Conservation (phyloP, 805 yeast species). For the Blastobotrys chiropterorum region DNA sequence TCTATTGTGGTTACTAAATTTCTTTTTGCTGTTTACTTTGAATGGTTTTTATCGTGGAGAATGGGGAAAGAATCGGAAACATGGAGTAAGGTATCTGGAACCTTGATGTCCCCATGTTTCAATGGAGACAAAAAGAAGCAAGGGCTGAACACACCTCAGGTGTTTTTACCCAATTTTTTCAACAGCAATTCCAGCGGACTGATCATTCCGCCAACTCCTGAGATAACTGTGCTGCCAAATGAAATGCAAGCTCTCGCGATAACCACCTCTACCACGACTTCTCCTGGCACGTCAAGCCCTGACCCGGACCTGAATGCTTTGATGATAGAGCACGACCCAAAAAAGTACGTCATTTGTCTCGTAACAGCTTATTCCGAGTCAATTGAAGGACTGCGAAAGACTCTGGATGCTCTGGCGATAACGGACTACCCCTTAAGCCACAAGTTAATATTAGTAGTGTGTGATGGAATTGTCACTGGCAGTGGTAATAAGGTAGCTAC, state of each 20-base stretch:
- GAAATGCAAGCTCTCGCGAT: neutral
- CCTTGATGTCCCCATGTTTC: neutral
- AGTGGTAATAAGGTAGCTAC: conserved; percentile 68
- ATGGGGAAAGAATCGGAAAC: conserved; percentile 6
- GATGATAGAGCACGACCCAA: neutral
- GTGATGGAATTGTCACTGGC: conserved; percentile 85
- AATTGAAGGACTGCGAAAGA: conserved; percentile 63
- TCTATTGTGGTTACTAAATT: conserved; percentile 65
- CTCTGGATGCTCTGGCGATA: conserved; percentile 72
- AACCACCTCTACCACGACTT: neutral
- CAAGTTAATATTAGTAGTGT: conserved; percentile 66
- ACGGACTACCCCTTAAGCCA: conserved; percentile 81
- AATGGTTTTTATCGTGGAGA: conserved; percentile 55
- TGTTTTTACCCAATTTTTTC: neutral
- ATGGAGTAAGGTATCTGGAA: neutral
- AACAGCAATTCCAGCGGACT: neutral
- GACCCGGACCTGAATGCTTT: neutral
- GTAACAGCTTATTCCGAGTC: conserved; percentile 87
- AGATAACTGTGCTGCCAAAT: too few relatives aligned
- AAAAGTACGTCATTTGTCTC: conserved; percentile 49
- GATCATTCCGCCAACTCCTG: neutral
- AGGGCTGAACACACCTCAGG: neutral
- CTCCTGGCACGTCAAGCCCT: neutral
- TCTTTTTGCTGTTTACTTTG: conserved; percentile 70
- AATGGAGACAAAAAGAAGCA: neutral